Conservation (phyloP, 305 asterid genomes). For the Fraxinus sp. region DNA sequence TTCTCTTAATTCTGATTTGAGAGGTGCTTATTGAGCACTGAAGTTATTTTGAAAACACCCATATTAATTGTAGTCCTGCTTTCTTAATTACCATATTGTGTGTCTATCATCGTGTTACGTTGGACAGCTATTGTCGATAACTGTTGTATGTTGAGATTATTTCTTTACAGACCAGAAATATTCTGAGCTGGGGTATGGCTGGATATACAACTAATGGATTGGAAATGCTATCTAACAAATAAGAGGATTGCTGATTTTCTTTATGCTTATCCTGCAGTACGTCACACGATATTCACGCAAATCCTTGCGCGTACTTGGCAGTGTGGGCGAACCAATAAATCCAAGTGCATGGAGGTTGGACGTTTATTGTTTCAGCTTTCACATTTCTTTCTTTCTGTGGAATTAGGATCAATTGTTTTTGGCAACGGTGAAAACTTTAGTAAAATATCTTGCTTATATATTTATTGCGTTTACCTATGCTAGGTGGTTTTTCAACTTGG, state of each 20-base stretch:
- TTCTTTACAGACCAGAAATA: neutral
- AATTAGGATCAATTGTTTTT: neutral
- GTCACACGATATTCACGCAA: constrained; percentile 84
- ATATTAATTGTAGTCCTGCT: neutral
- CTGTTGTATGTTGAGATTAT: constrained; percentile 59
- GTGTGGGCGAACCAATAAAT: constrained; percentile 98
- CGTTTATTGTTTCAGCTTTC: constrained; percentile 25
- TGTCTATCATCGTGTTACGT: constrained; percentile 20
- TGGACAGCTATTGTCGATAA: constrained; percentile 63
- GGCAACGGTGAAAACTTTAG: constrained; percentile 12
- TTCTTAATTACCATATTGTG: neutral
- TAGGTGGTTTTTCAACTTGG: constrained; percentile 87
- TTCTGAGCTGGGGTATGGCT: constrained; percentile 71
- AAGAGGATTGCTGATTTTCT: constrained; percentile 23
- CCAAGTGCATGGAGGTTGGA: constrained; percentile 96
- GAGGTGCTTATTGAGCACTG: neutral
- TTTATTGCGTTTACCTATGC: constrained; percentile 27
- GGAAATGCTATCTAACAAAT: neutral
- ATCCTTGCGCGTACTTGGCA: constrained; percentile 94
- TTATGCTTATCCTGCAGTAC: constrained; percentile 52
- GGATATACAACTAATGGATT: constrained; percentile 27
- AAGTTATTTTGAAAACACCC: neutral
- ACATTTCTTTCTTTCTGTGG: neutral
- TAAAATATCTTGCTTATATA: constrained; percentile 1
- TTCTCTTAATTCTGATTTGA: neutral